Conservation (phyloP, 805 yeast species). For the Cephaloascus albidus region DNA sequence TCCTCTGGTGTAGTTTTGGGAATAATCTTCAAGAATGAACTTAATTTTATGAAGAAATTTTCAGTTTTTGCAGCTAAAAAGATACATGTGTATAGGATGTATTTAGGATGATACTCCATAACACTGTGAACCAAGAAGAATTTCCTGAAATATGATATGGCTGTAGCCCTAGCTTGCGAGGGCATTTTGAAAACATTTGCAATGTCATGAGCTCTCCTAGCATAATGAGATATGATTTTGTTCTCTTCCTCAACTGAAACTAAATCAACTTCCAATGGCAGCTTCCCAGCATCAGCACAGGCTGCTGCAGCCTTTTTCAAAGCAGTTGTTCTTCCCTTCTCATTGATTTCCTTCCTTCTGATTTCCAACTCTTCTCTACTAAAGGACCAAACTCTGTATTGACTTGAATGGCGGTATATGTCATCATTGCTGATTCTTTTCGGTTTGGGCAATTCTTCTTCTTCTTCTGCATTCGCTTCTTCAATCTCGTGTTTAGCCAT, state of each 20-base stretch:
- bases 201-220: conserved; percentile 60
- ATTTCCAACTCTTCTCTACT: conserved; percentile 46
- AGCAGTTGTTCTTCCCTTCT: conserved; percentile 37
- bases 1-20: conserved; percentile 57
- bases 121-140: conserved; percentile 77
- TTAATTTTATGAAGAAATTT: conserved; percentile 80
- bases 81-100: conserved; percentile 69
- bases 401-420: conserved; percentile 78
- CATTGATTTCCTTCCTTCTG: conserved; percentile 40
- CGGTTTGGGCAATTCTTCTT: conserved; percentile 1
- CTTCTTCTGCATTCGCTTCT: not conserved
- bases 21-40: conserved; percentile 64
- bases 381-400: conserved; percentile 81
- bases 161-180: conserved; percentile 82
- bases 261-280: conserved; percentile 22
- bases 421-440: conserved; percentile 67
- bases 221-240: conserved; percentile 58
- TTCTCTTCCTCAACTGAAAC: conserved; percentile 65
- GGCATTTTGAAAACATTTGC: conserved; percentile 75
- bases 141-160: conserved; percentile 70
- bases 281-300: conserved; percentile 16
- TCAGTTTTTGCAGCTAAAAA: conserved; percentile 92
- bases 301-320: conserved; percentile 17
- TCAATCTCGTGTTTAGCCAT: not conserved
- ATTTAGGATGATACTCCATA: conserved; percentile 83